Evolutionary conservation across 2,329 filamentous ascomycete genomes (phyloP), one percentile per base, ranked within the genome.

Genomic region (Cucurbitaria berberidis): DNA sequence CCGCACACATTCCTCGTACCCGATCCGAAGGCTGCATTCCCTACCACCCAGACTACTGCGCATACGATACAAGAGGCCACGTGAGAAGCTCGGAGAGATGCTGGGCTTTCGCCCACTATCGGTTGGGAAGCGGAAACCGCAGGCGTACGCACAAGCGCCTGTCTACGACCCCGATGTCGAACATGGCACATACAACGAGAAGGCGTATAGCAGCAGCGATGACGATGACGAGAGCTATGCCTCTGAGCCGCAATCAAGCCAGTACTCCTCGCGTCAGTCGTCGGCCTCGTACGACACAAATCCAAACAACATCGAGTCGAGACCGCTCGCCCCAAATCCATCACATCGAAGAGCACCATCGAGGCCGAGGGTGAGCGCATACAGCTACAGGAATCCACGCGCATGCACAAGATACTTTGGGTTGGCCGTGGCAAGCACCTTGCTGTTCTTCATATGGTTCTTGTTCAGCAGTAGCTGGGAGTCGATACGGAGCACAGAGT

Each of bases 351-450:
- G 48, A 53, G 56, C 51, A 13, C 58, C 45, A 3, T 67, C 62
- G 66, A 65, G 62, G 44, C 60, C 72, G 3, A 68, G 59, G 6
- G 64, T 73, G 7, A 71, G 68, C 56, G 69, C 72, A 44, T 74
- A 74, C 57, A 72, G 82, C 46, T 90, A 89, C 65, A 82, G 86
- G 27, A 76, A 93, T 36, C 90, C 89, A 6, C 86, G 87, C 67
- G 89, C 83, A 57, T 84, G 95, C 53, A 86, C 90, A 50, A 83
- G 91, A 64, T 96, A 89, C 72, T 84, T 96, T 49, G 91, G 91
- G 59, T 79, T 93, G 43, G 84, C 82, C 3, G 79, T 96, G 47
- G 84, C 90, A 41, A 81, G 83, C 2, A 84, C 85, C 1, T 82
- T 96, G 13, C 61, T 95, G 4, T 69, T 96, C 38, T 91, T 97